Evolutionary conservation across 169 alveolate genomes (phyloP), one percentile per base, ranked within the genome.

Genomic region (Besnoitia besnoiti): DNA sequence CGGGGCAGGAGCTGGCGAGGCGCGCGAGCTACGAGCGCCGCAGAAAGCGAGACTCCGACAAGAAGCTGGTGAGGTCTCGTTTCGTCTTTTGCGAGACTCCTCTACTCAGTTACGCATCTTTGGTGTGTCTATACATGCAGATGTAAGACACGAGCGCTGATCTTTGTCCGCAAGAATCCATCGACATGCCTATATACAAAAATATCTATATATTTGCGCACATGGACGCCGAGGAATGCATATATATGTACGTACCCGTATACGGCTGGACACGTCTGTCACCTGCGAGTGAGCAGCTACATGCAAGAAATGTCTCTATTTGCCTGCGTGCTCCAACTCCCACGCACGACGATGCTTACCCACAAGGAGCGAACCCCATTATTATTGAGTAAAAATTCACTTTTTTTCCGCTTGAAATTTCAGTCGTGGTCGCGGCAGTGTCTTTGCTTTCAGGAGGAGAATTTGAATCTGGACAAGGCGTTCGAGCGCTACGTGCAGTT

Each of bases 1-100:
- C 67, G n/a, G 67, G 67, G 24, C 67, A 55, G 30, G 67, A 55
- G 30, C 27, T 55, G n/a, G 67, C 67, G 67, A 55, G 67, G 30
- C 67, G 67, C 3, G 67, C 67, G n/a, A 55, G 67, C 67, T 55
- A 55, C 27, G 67, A 55, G 67, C 67, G 67, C 67, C 67, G 67
- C 4, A 16, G 12, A n/a, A 55, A 55, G 67, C 7, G 67, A 5
- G 67, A 55, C 4, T 10, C 67, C 12, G 67, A 55, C 67, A 21
- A 55, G 24, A 55, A 55, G 67, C 27, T 55, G 67, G 67, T 55
- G 30, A 55, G 67, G 24, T 10, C 59, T 16, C 16, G 59, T 49
- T 19, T 55, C 27, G n/a, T n/a, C 12, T 16, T n/a, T n/a, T n/a
- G n/a, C n/a, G n/a, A n/a, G n/a, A n/a, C 67, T 55, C 7, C 67